Conservation (phyloP, 345 rosid species). For the Populus ilicifolia region DNA sequence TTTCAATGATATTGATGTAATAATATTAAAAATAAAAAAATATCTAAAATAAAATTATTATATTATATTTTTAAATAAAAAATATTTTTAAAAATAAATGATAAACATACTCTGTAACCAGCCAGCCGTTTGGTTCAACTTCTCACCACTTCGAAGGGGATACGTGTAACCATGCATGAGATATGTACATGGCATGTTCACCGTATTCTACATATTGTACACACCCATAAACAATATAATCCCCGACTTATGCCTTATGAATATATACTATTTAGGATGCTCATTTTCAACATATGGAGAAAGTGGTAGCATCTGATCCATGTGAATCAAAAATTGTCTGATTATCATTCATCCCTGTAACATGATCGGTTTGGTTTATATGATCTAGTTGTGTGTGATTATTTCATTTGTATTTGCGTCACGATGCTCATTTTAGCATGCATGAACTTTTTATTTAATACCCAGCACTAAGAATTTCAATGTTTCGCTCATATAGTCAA, state of each 20-base stretch:
- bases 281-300: background rate
- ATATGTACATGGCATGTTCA: constrained; percentile 25
- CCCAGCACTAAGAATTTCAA: background rate
- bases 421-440: too few relatives aligned
- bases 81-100: too few relatives aligned
- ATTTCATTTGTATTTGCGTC: too few relatives aligned
- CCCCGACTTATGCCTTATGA: background rate
- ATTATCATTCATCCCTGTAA: too few relatives aligned
- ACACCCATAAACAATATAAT: background rate
- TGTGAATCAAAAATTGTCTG: background rate
- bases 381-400: background rate
- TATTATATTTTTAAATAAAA: too few relatives aligned
- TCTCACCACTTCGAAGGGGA: background rate
- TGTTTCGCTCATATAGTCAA: too few relatives aligned
- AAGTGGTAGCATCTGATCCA: background rate
- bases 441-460: background rate
- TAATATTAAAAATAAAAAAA: too few relatives aligned
- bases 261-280: background rate
- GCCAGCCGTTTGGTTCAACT: background rate
- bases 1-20: too few relatives aligned
- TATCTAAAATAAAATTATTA: too few relatives aligned
- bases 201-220: background rate
- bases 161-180: constrained; percentile 20
- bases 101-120: background rate
- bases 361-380: background rate